These are phyloP conservation scores for Diutina ranongensis DNA, from an alignment of 1,139 yeast species.

Conservation along the genomic window DNA sequence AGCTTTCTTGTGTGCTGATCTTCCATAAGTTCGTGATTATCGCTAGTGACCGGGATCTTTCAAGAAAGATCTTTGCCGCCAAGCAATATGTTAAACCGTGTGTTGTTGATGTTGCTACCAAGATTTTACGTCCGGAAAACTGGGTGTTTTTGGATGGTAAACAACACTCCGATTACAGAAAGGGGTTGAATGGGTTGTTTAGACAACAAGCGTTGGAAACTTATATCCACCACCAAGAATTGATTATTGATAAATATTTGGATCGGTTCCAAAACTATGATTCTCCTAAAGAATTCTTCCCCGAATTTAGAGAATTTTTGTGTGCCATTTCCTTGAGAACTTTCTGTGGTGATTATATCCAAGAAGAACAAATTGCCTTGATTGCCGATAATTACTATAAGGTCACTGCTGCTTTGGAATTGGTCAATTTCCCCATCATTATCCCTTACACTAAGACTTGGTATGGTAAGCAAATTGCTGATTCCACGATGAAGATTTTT, in stretches of 20 bases:
- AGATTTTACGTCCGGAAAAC: conserved; percentile 85
- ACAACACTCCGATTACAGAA: conserved; percentile 87
- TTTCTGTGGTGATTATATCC: conserved; percentile 90
- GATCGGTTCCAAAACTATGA: conserved; percentile 50
- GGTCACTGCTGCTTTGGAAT: conserved; percentile 90
- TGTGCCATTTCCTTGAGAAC: conserved; percentile 90
- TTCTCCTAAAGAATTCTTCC: conserved; percentile 70
- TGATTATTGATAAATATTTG: conserved; percentile 70
- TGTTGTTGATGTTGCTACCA: conserved; percentile 92
- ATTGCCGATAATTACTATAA: conserved; percentile 87
- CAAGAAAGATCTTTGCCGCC: conserved; percentile 78
- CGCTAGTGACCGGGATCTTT: conserved; percentile 82
- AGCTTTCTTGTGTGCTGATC: conserved; percentile 88
- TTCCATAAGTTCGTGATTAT: conserved; percentile 96
- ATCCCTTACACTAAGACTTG: conserved; percentile 93
- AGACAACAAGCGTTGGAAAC: conserved; percentile 71
- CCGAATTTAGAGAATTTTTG: conserved; percentile 87
- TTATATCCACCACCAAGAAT: conserved; percentile 78
- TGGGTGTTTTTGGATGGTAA: conserved; percentile 98
- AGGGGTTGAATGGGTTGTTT: conserved; percentile 80
- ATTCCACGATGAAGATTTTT: conserved; percentile 85
- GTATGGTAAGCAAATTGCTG: conserved; percentile 93
- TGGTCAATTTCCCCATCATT: conserved; percentile 94
- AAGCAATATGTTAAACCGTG: conserved; percentile 91
- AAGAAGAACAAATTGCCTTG: conserved; percentile 75